phyloP scores from a whole-genome alignment of 805 yeast species.

The Schizosaccharomyces octosporus region DNA sequence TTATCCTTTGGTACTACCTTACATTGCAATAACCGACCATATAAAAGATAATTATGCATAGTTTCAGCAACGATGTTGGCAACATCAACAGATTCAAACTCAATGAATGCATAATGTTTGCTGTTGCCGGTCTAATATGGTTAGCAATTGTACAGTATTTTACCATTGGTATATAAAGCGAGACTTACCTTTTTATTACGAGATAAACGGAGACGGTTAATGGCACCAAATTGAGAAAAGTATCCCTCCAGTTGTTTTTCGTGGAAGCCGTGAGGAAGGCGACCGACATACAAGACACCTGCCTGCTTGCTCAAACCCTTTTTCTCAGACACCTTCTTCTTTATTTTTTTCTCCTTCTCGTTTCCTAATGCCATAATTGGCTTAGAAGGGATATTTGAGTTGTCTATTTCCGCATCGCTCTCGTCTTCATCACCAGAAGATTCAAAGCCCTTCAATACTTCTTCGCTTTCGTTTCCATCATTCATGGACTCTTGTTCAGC shows the following conservation, averaged over 20 bases:
- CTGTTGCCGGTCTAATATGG: conserved; percentile 43
- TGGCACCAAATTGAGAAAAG: conserved; percentile 75
- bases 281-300: conserved; percentile 69
- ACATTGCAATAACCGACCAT: conserved; percentile 68
- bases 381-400: neutral
- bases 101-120: conserved; percentile 77
- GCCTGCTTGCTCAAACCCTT: conserved; percentile 13
- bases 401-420: neutral
- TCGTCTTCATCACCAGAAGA: neutral
- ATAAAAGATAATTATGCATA: conserved; percentile 78
- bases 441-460: neutral
- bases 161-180: neutral
- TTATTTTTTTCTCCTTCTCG: neutral
- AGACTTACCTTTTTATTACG: conserved; percentile 39
- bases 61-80: conserved; percentile 82
- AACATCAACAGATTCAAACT: conserved; percentile 47
- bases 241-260: conserved; percentile 49
- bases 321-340: neutral
- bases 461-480: neutral
- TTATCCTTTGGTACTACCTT: conserved; percentile 22
- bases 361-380: neutral
- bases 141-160: neutral
- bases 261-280: conserved; percentile 79
- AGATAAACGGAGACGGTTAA: conserved; percentile 53
- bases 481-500: neutral